A percentile compares a stretch with the other conserved stretches of the same genome.
These are phyloP conservation scores for Dillenia turbinata DNA, from an alignment of 164 flowering plant genomes.

Conservation along the genomic window DNA sequence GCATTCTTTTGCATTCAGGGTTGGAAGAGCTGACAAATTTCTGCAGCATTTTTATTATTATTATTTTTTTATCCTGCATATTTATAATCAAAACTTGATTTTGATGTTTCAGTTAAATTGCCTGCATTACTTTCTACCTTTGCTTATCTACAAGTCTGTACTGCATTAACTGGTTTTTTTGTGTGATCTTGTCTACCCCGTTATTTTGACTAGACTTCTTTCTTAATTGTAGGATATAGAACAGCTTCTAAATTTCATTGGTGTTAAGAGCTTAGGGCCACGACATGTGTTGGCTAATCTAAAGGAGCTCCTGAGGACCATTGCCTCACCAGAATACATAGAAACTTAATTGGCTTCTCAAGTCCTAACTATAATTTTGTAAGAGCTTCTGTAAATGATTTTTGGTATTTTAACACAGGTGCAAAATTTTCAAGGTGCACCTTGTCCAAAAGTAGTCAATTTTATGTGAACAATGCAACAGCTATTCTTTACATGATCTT, in stretches of 20 bases:
- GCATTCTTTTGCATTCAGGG: too few species aligned
- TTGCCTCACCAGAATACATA: constrained; percentile 54
- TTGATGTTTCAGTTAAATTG: neutral
- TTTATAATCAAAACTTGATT: neutral
- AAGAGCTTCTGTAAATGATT: constrained; percentile 17
- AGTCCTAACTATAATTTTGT: constrained; percentile 5
- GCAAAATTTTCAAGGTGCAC: constrained; percentile 24
- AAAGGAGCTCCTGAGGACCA: constrained; percentile 63
- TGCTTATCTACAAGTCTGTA: too few species aligned
- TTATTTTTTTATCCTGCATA: neutral
- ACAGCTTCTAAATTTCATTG: constrained; percentile 81
- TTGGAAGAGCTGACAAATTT: neutral
- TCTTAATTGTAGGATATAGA: constrained; percentile 63
- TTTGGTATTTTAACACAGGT: constrained; percentile 14
- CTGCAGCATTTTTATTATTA: neutral
- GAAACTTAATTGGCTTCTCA: constrained; percentile 20
- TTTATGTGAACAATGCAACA: neutral
- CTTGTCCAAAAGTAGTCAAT: neutral
- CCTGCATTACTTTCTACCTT: neutral
- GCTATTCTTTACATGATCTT: neutral
- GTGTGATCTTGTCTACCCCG: neutral
- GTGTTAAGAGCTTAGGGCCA: constrained; percentile 81
- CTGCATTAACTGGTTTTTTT: neutral
- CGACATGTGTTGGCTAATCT: constrained; percentile 79
- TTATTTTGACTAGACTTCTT: constrained; percentile 1